phyloP scores from a whole-genome alignment of 176 grass and related monocot species.

The Leersia perrieri region DNA sequence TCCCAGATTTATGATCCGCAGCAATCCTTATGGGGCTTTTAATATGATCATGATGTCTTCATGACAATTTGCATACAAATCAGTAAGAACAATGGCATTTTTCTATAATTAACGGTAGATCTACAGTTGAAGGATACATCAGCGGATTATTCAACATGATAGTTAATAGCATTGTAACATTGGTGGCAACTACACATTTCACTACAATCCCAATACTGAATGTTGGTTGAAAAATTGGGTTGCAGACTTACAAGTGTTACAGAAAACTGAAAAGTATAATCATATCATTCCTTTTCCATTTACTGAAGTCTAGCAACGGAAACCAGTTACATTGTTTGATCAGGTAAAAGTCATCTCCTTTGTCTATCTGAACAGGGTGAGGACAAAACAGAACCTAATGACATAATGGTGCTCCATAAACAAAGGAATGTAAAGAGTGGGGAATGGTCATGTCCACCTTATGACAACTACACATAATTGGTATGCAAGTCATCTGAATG shows the following conservation, averaged over 20 bases:
- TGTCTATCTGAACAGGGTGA: not conserved
- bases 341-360: not conserved
- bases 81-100: not conserved
- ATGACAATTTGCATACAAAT: not conserved
- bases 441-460: not conserved
- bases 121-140: not conserved
- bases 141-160: not conserved
- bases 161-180: not conserved
- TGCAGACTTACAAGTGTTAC: too few species aligned
- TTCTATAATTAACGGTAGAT: not conserved
- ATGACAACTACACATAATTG: not conserved
- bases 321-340: not conserved
- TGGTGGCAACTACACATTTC: not conserved
- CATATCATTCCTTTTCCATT: not conserved
- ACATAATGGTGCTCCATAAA: not conserved
- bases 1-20: not conserved
- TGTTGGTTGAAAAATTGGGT: not conserved
- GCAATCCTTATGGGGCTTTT: not conserved
- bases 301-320: not conserved
- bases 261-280: not conserved
- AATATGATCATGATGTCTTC: not conserved
- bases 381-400: not conserved
- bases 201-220: not conserved
- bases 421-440: not conserved
- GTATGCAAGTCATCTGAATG: not conserved